Evolutionary conservation across 495 filamentous ascomycete genomes (phyloP), one percentile per base, ranked within the genome.

Genomic region (Bacidia gigantensis): DNA sequence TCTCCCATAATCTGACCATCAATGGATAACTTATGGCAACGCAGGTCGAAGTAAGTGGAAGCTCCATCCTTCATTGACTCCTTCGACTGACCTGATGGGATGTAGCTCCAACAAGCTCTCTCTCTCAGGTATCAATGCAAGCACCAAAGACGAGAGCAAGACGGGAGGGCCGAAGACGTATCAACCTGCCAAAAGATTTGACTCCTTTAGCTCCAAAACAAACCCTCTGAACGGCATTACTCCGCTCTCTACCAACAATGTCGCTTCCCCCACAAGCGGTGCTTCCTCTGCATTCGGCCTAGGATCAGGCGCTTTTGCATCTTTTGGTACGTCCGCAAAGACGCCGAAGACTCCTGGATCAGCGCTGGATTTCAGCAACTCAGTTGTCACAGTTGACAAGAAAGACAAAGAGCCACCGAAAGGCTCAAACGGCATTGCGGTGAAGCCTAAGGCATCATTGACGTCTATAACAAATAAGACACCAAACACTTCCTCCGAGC

Each of bases 251-350:
- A 74, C 73, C 52, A 74, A 71, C 52, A 73, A 77, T 35, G 74
- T 93, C n/a, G 80, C 85, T 17, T 94, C 92, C 23, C 90, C 92
- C 9, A 92, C 86, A 18, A 74, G 80, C 50, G 85, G 83, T 56
- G 92, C 87, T 53, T 93, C 93, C 5, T 88, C 82, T 51, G 89
- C 89, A 47, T 98, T 98, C 64, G 88, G 89, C 50, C 76, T 98
- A 26, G 92, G 92, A 39, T 87, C 87, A 26, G 92, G 92, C 54
- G 92, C 92, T 41, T 98, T 98, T 67, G 92, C 93, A 38, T 92
- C 88, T 3, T 98, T 98, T 68, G 90, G 92, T n/a, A 74, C 79
- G 18, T 76, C 81, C 12, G 71, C 75, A 5, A 90, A 88, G 66
- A 86, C 86, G 1, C 89, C 92, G 18, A 97, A 95, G 72, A 84